Evolutionary conservation across 345 rosid species (phyloP).

Genomic region (Viola odorata): DNA sequence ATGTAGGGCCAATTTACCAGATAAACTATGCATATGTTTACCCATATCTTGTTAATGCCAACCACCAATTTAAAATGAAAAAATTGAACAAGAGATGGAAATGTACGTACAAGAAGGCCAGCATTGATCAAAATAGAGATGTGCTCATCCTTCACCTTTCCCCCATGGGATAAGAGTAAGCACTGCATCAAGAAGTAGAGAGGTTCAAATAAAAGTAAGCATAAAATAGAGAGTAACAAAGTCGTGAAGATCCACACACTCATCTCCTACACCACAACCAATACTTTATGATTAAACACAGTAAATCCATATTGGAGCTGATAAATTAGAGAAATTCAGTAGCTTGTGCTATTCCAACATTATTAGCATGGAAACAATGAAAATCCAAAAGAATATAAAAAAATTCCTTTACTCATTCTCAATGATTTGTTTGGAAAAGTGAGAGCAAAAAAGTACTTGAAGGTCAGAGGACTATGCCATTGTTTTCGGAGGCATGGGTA

Average conservation of each 20-base stretch:
- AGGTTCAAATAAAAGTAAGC: not conserved
- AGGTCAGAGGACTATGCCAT: too few relatives aligned
- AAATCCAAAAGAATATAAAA: too few relatives aligned
- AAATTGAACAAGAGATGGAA: slow-evolving; percentile 3
- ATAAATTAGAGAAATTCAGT: too few relatives aligned
- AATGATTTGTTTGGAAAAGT: too few relatives aligned
- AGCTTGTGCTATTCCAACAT: too few relatives aligned
- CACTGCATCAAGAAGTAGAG: slow-evolving; percentile 34
- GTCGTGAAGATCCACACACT: not conserved
- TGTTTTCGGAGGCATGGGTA: too few relatives aligned
- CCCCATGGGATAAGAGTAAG: slow-evolving; percentile 66
- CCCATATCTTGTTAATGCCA: not conserved
- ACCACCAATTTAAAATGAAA: slow-evolving; percentile 5
- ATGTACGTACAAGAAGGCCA: slow-evolving; percentile 75
- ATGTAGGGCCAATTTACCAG: too few relatives aligned
- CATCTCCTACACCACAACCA: not conserved
- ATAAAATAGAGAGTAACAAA: not conserved
- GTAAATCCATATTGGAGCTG: too few relatives aligned
- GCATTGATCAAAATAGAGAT: slow-evolving; percentile 68
- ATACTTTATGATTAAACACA: not conserved
- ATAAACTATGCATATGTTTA: not conserved
- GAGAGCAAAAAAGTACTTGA: too few relatives aligned
- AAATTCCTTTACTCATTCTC: too few relatives aligned
- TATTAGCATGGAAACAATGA: too few relatives aligned
- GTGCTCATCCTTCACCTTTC: slow-evolving; percentile 68